Evolutionary conservation across 1,139 yeast species (phyloP).

Genomic region (Pneumocystis murina): DNA sequence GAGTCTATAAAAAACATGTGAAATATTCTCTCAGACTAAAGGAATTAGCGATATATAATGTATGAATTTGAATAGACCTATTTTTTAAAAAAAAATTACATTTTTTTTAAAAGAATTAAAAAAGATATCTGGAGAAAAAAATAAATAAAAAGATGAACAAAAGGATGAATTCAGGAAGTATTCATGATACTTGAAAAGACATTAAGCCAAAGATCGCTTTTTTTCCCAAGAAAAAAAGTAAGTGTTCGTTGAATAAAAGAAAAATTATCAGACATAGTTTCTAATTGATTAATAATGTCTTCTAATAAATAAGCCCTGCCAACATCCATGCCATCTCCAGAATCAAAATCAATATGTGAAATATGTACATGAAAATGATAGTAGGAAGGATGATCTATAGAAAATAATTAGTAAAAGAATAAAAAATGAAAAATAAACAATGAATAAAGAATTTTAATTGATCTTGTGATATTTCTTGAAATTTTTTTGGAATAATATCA

Average conservation of each 20-base stretch:
- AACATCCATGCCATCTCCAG: conserved; percentile 55
- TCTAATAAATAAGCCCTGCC: conserved; percentile 78
- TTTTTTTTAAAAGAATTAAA: not conserved
- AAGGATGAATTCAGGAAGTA: not conserved
- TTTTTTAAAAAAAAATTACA: no score
- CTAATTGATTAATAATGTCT: conserved; percentile 61
- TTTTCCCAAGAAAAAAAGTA: conserved; percentile 55
- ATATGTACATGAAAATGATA: conserved; percentile 89
- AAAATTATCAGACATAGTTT: conserved; percentile 32
- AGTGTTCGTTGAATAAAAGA: conserved; percentile 37
- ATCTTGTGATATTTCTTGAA: conserved; percentile 29
- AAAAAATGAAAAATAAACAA: conserved; percentile 20
- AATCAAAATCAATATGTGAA: conserved; percentile 61
- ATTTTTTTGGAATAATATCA: conserved; percentile 34
- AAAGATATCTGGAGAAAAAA: not conserved
- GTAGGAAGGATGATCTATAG: conserved; percentile 68
- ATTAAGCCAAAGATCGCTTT: conserved; percentile 55
- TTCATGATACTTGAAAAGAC: conserved; percentile 10
- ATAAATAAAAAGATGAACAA: not conserved
- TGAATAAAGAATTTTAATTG: conserved; percentile 64
- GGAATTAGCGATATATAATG: no score
- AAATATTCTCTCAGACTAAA: no score
- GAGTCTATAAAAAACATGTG: no score
- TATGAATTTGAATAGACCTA: no score
- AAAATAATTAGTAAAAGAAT: not conserved